Evolutionary conservation across 169 alveolate genomes (phyloP).

Genomic region (Cryptosporidium ubiquitum): DNA sequence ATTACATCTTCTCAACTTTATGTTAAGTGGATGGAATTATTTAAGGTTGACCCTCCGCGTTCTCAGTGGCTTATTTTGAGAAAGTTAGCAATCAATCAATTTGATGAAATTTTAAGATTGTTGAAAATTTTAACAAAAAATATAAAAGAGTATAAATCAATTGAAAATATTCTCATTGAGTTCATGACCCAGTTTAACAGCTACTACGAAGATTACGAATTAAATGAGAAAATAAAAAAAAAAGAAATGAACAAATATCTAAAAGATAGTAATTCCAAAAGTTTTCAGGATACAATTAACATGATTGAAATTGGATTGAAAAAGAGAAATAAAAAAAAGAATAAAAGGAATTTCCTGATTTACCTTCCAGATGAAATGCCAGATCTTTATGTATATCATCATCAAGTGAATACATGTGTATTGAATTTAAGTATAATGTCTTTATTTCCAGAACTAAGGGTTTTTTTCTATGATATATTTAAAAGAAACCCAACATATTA

Average conservation of each 20-base stretch:
- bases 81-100: constrained; percentile 22
- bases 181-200: constrained; percentile 35
- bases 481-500: constrained; percentile 21
- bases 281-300: background rate
- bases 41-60: constrained; percentile 56
- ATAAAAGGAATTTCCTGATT: constrained; percentile 18
- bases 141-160: background rate
- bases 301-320: background rate
- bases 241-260: background rate
- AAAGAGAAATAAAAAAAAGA: background rate
- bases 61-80: constrained; percentile 62
- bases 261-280: background rate
- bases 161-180: constrained; percentile 32
- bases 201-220: background rate
- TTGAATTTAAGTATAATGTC: constrained; percentile 57
- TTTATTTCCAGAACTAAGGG: constrained; percentile 39
- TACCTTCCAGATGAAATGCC: constrained; percentile 71
- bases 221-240: background rate
- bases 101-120: constrained; percentile 42
- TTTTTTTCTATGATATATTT: constrained; percentile 33
- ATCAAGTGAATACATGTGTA: constrained; percentile 15
- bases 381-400: constrained; percentile 55
- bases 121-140: constrained; percentile 17
- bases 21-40: constrained; percentile 31
- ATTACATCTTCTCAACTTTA: constrained; percentile 15